Conservation (phyloP, 345 rosid genomes). For the Eutrema heterophyllum region DNA sequence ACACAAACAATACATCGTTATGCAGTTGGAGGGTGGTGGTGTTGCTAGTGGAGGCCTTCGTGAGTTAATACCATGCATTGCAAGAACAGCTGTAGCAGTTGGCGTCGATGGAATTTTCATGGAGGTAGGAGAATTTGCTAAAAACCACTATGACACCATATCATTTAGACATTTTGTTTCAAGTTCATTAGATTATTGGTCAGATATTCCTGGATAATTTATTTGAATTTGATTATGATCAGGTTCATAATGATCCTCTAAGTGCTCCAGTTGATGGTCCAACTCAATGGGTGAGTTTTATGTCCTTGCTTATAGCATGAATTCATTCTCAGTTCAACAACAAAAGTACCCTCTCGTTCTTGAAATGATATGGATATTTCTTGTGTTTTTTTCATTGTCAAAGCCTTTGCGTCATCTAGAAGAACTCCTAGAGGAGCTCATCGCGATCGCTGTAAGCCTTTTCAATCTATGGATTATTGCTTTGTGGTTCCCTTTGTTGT, state of each 20-base stretch:
- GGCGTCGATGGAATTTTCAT: conserved; percentile 96
- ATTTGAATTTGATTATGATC: conserved; percentile 23
- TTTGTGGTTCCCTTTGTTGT: neutral
- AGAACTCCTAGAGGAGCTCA: conserved; percentile 87
- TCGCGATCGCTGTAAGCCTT: conserved; percentile 76
- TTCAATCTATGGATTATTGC: conserved; percentile 11
- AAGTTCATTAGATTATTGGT: neutral
- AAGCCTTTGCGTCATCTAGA: conserved; percentile 88
- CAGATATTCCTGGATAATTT: neutral
- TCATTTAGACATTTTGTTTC: neutral
- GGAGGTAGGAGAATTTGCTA: conserved; percentile 62
- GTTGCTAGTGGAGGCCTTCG: conserved; percentile 99
- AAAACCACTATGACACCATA: neutral
- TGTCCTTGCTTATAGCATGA: neutral
- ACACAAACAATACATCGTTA: conserved; percentile 4
- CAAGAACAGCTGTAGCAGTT: conserved; percentile 94
- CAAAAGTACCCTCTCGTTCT: neutral
- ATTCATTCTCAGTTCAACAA: neutral
- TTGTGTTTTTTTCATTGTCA: conserved; percentile 12
- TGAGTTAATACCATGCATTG: conserved; percentile 94
- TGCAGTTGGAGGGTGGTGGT: conserved; percentile 95
- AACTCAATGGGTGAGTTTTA: conserved; percentile 88
- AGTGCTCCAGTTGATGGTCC: conserved; percentile 98
- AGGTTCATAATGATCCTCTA: conserved; percentile 97
- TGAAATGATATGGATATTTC: neutral